Evolutionary conservation across 2,329 filamentous ascomycete species (phyloP), one percentile per base, ranked within the genome.

Genomic region (Akanthomyces dipterigenus): DNA sequence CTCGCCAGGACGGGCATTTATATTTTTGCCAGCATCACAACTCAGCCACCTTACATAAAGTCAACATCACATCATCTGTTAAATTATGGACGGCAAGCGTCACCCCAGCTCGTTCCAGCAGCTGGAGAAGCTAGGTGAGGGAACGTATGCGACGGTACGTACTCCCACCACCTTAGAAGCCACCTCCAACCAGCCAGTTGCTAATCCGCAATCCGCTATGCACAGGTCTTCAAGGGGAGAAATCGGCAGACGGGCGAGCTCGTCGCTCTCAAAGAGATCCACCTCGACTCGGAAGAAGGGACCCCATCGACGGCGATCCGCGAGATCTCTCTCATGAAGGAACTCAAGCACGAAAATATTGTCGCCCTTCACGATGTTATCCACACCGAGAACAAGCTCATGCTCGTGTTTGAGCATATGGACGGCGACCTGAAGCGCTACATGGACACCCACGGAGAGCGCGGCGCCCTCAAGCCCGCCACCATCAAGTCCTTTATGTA

Each of bases 401-500:
- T 99, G 95, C 87, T 99, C 45, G 95, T 99, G 11, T 99, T 99
- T 69, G 95, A 99, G 76, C 96, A 88, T 76, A 97, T 99, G 93
- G 95, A 99, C 76, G 92, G 93, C 73, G 95, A 99, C 71, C 80
- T 99, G 12, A 99, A 99, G 81, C 91, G 96, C 72, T 98, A 97
- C 77, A 99, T 99, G 95, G 95, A 99, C 74, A 90, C 88, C 7
- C 84, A 92, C 62, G 92, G 93, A 70, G 91, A 97, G 68, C 85
- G 92, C 57, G 93, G 95, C 64, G 91, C 92, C 54, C 82, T 99
- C 60, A 93, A 96, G 73, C 90, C 91, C 43, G 78, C 84, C 61
- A 95, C 91, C 60, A 97, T 99, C 83, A 98, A 98, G 79, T 96
- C 91, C 26, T 99, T 98, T 83, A 98, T 98, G 93, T 95, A 93